phyloP scores from a whole-genome alignment of 352 stramenopile genomes.

The Pythium volutum region DNA sequence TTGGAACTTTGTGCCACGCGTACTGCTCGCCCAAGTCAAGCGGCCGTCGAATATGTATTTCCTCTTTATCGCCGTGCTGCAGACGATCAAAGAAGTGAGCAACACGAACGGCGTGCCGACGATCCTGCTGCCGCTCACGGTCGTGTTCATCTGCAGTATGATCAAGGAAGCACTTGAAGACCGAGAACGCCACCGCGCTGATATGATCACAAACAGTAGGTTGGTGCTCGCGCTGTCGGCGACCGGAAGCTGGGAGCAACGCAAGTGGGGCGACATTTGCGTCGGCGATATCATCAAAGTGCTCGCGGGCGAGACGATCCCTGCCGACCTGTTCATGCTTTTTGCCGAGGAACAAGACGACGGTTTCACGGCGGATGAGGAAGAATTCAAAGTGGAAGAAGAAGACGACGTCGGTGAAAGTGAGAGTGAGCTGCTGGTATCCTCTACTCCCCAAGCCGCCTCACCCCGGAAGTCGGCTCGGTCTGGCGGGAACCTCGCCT shows the following conservation, averaged over 20 bases:
- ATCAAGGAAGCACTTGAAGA: constrained; percentile 87
- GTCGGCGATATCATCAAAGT: constrained; percentile 86
- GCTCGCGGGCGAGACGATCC: constrained; percentile 55
- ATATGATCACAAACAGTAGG: constrained; percentile 69
- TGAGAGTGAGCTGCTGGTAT: background rate
- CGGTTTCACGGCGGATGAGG: constrained; percentile 25
- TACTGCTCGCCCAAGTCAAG: constrained; percentile 71
- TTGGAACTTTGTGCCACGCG: constrained; percentile 72
- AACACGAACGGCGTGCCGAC: constrained; percentile 85
- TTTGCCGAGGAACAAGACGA: constrained; percentile 47
- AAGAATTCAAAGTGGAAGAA: constrained; percentile 9
- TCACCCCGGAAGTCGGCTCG: constrained; percentile 7
- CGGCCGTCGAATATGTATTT: constrained; percentile 86
- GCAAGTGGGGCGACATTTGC: constrained; percentile 58
- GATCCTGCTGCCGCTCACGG: constrained; percentile 63
- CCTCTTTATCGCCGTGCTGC: constrained; percentile 79
- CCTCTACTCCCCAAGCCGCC: background rate
- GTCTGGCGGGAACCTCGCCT: constrained; percentile 47
- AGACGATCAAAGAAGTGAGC: constrained; percentile 80
- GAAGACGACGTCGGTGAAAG: background rate
- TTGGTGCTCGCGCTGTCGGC: constrained; percentile 45
- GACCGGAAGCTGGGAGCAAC: constrained; percentile 42
- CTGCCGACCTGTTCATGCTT: constrained; percentile 72
- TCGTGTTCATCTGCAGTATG: constrained; percentile 78
- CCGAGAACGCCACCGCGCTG: constrained; percentile 68